These are phyloP conservation scores for Neofusicoccum sp. DNA, from an alignment of 2,329 filamentous ascomycete genomes.

Conservation along the genomic window DNA sequence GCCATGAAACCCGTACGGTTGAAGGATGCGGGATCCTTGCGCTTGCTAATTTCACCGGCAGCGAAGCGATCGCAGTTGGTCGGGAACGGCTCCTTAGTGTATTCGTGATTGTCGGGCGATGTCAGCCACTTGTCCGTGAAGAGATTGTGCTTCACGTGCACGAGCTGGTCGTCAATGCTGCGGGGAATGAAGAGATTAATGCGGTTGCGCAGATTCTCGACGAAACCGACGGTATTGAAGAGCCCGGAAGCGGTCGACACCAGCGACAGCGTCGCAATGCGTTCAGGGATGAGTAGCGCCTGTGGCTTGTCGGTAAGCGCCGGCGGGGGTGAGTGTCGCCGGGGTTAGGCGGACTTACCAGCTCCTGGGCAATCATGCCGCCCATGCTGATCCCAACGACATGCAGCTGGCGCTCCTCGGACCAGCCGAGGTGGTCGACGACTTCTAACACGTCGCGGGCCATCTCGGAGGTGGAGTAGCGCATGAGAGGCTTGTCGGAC, in stretches of 20 bases:
- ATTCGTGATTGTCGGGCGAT: constrained; percentile 56
- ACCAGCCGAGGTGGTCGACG: constrained; percentile 70
- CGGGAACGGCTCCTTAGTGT: constrained; percentile 57
- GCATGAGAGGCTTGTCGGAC: constrained; percentile 73
- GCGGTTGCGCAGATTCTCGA: constrained; percentile 65
- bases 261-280: constrained; percentile 53
- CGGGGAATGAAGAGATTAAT: constrained; percentile 66
- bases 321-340: background rate
- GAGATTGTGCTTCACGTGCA: constrained; percentile 65
- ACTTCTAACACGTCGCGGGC: constrained; percentile 76
- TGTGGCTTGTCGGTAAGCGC: constrained; percentile 24
- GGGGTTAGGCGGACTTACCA: constrained; percentile 50
- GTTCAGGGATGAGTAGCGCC: constrained; percentile 48
- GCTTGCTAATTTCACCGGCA: constrained; percentile 76
- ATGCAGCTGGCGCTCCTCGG: constrained; percentile 60
- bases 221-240: constrained; percentile 56
- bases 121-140: constrained; percentile 68
- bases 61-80: constrained; percentile 82
- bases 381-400: constrained; percentile 81
- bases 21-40: constrained; percentile 62
- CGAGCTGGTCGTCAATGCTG: constrained; percentile 66
- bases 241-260: constrained; percentile 53
- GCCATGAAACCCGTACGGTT: constrained; percentile 69
- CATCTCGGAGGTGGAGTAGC: constrained; percentile 86
- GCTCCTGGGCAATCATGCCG: constrained; percentile 89